phyloP scores from a whole-genome alignment of 495 filamentous ascomycete species.

The Penicillium lividum region DNA sequence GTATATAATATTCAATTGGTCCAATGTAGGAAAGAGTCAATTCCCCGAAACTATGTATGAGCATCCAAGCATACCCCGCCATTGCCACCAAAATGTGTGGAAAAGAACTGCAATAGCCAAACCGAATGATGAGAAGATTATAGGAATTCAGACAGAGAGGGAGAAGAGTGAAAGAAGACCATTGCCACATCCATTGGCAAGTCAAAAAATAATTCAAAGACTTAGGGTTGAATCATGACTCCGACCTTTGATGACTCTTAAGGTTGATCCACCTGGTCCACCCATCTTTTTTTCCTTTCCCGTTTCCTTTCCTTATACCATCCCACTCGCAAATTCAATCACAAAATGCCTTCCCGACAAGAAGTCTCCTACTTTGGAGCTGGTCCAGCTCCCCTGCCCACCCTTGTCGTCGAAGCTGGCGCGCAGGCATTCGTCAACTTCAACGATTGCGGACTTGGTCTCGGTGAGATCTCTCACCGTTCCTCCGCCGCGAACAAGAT shows the following conservation, averaged over 20 bases:
- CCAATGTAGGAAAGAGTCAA: background rate
- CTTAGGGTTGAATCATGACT: constrained; percentile 2
- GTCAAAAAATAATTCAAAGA: background rate
- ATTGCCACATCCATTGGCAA: background rate
- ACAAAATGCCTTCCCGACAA: constrained; percentile 42
- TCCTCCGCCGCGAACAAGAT: constrained; percentile 72
- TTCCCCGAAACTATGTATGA: background rate
- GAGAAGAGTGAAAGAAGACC: too few species aligned
- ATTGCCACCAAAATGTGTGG: constrained; percentile 11
- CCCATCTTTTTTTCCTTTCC: constrained; percentile 24
- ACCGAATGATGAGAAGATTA: background rate
- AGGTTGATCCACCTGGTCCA: constrained; percentile 24
- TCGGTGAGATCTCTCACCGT: constrained; percentile 86
- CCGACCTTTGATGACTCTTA: constrained; percentile 14
- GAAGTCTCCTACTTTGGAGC: constrained; percentile 82
- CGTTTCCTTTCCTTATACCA: constrained; percentile 15
- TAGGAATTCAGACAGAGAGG: background rate
- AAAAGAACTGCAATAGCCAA: background rate
- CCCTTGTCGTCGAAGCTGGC: constrained; percentile 70
- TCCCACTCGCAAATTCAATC: background rate
- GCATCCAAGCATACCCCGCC: constrained; percentile 24
- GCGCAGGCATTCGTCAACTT: constrained; percentile 79
- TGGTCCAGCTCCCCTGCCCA: constrained; percentile 82
- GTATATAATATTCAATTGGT: background rate
- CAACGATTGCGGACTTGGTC: constrained; percentile 69